These are phyloP conservation scores for Nemania diffusa DNA, from an alignment of 2,329 filamentous ascomycete genomes.

Conservation along the genomic window DNA sequence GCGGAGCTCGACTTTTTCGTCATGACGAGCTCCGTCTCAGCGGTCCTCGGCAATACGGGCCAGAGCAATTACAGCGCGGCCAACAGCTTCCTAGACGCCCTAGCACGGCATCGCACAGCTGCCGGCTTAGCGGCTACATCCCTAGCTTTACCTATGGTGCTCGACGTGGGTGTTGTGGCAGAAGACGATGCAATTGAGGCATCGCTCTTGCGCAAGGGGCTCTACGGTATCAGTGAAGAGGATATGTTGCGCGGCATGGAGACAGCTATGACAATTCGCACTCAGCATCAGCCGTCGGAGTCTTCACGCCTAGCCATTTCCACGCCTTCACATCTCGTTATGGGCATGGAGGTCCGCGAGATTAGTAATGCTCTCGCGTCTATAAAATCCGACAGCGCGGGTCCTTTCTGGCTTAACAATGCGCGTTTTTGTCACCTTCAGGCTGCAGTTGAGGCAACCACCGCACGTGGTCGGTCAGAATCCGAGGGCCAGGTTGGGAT, in stretches of 20 bases:
- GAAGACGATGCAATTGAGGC: constrained; percentile 40
- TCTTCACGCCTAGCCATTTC: constrained; percentile 4
- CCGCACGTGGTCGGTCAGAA: constrained; percentile 22
- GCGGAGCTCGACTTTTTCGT: constrained; percentile 42
- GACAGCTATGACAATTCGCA: constrained; percentile 39
- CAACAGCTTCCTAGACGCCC: constrained; percentile 39
- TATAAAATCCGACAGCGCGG: constrained; percentile 30
- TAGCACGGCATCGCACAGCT: constrained; percentile 31
- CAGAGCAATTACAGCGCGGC: constrained; percentile 42
- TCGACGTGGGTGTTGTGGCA: constrained; percentile 39
- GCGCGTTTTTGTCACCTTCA: constrained; percentile 38
- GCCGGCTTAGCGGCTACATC: constrained; percentile 29
- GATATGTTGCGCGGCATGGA: constrained; percentile 42
- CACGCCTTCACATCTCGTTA: constrained; percentile 29
- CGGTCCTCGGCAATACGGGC: constrained; percentile 36
- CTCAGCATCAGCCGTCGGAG: constrained; percentile 1
- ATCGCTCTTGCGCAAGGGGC: constrained; percentile 42
- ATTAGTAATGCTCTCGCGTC: constrained; percentile 28
- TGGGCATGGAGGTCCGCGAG: constrained; percentile 38
- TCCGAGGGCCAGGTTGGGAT: constrained; percentile 16
- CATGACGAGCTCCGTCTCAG: constrained; percentile 43
- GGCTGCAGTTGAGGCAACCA: constrained; percentile 33
- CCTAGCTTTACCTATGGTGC: constrained; percentile 38
- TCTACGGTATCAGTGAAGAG: constrained; percentile 47
- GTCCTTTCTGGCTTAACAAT: constrained; percentile 46